Evolutionary conservation across 2,329 filamentous ascomycete genomes (phyloP).

Genomic region (Cercospora zeina): DNA sequence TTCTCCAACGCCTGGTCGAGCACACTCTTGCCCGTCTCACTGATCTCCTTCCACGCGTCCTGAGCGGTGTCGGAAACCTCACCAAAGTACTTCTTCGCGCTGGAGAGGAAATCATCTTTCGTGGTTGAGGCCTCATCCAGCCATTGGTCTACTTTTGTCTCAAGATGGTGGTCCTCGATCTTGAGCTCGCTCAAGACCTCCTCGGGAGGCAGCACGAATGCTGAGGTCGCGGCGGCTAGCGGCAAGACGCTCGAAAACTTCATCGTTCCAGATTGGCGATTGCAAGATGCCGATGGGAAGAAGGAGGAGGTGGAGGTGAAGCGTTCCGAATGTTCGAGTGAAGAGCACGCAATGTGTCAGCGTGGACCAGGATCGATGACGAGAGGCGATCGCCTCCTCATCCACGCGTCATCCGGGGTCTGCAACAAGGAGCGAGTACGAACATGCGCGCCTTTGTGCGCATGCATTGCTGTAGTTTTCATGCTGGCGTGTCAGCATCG

Average conservation of each 20-base stretch:
- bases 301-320: conserved; percentile 1
- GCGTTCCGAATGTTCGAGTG: conserved; percentile 10
- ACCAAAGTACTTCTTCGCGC: conserved; percentile 40
- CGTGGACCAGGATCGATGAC: conserved; percentile 26
- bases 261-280: conserved; percentile 42
- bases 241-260: conserved; percentile 53
- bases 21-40: conserved; percentile 33
- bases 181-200: conserved; percentile 49
- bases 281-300: conserved; percentile 2
- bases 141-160: conserved; percentile 34
- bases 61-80: conserved; percentile 29
- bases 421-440: conserved; percentile 17
- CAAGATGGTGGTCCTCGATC: conserved; percentile 42
- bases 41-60: conserved; percentile 26
- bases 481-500: conserved; percentile 3
- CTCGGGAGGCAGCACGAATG: conserved; percentile 57
- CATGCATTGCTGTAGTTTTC: neutral
- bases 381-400: conserved; percentile 15
- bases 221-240: conserved; percentile 52
- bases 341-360: conserved; percentile 28
- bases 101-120: conserved; percentile 42
- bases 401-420: conserved; percentile 13
- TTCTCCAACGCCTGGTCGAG: conserved; percentile 36
- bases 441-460: conserved; percentile 15
- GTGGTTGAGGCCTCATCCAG: conserved; percentile 39